Evolutionary conservation across 345 rosid genomes (phyloP).

Genomic region (Nasturtium officinale): DNA sequence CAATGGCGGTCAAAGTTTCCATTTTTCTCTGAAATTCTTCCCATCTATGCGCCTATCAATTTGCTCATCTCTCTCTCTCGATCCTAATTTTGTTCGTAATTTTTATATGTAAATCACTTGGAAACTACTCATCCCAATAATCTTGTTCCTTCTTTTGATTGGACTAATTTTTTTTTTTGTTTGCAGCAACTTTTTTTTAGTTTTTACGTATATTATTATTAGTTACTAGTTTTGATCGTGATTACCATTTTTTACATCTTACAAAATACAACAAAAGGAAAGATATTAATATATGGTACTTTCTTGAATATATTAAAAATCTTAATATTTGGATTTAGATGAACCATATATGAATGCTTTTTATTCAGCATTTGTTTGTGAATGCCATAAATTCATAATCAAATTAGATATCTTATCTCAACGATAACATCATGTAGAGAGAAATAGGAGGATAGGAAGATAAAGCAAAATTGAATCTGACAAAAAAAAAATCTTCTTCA

Average conservation of each 20-base stretch:
- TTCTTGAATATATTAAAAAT: neutral
- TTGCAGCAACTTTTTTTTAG: neutral
- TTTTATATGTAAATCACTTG: neutral
- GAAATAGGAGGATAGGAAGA: neutral
- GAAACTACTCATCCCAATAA: neutral
- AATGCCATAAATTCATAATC: neutral
- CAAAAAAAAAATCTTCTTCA: neutral
- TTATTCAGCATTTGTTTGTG: neutral
- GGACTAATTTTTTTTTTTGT: too few relatives aligned
- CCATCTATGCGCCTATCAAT: conserved; percentile 48
- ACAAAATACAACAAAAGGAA: too few relatives aligned
- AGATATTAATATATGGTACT: too few relatives aligned
- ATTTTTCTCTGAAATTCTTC: conserved; percentile 53
- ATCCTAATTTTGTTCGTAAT: conserved; percentile 14
- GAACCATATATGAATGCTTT: neutral
- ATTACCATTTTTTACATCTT: too few relatives aligned
- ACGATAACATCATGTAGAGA: neutral
- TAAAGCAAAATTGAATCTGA: neutral
- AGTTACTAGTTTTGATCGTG: neutral
- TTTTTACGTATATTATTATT: neutral
- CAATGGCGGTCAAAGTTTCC: conserved; percentile 74
- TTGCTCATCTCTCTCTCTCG: conserved; percentile 39
- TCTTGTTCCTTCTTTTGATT: neutral
- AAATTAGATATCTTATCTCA: conserved; percentile 4
- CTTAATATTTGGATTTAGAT: neutral